Evolutionary conservation across 2,329 filamentous ascomycete genomes (phyloP), one percentile per base, ranked within the genome.

Genomic region (Fonsecaea pugnacius): DNA sequence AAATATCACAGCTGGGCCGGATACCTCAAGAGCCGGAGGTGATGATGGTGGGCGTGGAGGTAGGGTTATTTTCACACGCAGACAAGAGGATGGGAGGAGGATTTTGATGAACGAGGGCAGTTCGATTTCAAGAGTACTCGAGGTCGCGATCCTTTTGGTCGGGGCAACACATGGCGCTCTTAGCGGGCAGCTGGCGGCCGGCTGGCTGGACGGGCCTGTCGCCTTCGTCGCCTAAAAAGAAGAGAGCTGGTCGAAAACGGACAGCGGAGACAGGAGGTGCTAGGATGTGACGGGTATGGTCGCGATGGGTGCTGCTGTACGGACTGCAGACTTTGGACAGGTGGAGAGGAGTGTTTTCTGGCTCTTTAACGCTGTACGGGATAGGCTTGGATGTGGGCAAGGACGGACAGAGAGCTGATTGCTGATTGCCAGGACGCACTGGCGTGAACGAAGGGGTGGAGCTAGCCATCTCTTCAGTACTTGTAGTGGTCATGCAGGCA

Each of bases 141-240:
- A 62, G 46, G 57, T 63, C 67, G 63, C 64, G 69, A 70, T 69
- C 66, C 66, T 70, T 69, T 69, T 71, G 67, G 60, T 68, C 59
- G 63, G 65, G 63, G 65, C 64, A 67, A 63, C 69, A 71, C 70
- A 70, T 72, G 70, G 70, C 70, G 71, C 63, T 71, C 57, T 67
- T 68, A 67, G 71, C 65, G 68, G 68, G 63, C 68, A 71, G 68
- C 68, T 71, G 69, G 69, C 68, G 59, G 67, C 66, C 69, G 71
- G 69, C 67, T 69, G 72, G 72, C 72, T 74, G 72, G 72, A 73
- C 70, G 70, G 72, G 72, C 69, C 72, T 72, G 60, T 74, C 70
- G 71, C 68, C 69, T 60, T 65, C 53, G 46, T 67, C 63, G 66
- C 67, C 68, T 65, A 67, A 67, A 71, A 70, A 64, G 66, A 70